Percentiles rank a stretch among this genome's conserved stretches.
Evolutionary conservation across 1,284 basidiomycete genomes (phyloP).

Genomic region (Dichomitus squalens): DNA sequence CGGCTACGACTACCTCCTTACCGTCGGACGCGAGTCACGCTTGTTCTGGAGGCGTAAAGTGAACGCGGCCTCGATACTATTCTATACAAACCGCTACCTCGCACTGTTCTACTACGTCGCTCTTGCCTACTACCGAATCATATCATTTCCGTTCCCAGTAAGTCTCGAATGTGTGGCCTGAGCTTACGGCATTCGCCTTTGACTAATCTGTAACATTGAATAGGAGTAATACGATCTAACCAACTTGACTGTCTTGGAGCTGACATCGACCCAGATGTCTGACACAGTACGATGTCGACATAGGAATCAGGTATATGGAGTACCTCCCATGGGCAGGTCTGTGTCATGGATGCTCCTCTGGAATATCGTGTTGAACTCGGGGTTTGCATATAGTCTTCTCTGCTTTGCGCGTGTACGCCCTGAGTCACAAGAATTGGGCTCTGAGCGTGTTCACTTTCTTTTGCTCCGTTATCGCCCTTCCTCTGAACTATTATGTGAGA

Average conservation of each 20-base stretch:
- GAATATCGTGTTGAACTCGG: too few species aligned
- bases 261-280: too few species aligned
- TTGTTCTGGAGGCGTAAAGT: slow-evolving; percentile 6
- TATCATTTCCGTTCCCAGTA: too few species aligned
- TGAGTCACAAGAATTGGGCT: not conserved
- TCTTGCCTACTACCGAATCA: too few species aligned
- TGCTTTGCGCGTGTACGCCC: not conserved
- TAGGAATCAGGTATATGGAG: too few species aligned
- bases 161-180: too few species aligned
- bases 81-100: slow-evolving; percentile 2
- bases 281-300: too few species aligned
- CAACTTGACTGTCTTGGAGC: too few species aligned
- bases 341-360: too few species aligned
- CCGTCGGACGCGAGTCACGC: not conserved
- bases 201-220: too few species aligned
- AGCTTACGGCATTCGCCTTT: too few species aligned
- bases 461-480: not conserved
- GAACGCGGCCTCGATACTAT: not conserved
- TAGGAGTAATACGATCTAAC: too few species aligned
- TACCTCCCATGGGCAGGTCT: not conserved
- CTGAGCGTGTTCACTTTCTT: not conserved
- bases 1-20: slow-evolving; percentile 6
- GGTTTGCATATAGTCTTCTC: not conserved
- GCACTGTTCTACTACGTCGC: not conserved
- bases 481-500: not conserved